phyloP scores from a whole-genome alignment of 306 rosid species.

The Morella rubra region DNA sequence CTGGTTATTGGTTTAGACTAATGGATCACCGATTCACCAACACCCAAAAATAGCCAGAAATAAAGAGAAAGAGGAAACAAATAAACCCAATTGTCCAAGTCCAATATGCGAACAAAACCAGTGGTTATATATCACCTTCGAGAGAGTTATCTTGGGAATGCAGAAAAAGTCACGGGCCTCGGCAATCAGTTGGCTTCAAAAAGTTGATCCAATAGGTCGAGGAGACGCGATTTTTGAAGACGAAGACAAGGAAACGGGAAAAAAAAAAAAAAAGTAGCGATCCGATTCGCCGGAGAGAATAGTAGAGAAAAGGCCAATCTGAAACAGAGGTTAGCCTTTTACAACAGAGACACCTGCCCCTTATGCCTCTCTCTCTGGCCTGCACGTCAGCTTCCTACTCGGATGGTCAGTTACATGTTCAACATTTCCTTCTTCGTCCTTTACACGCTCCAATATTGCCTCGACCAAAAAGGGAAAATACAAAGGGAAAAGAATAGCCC shows the following conservation, averaged over 20 bases:
- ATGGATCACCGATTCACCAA: conserved; percentile 21
- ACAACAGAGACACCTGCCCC: conserved; percentile 56
- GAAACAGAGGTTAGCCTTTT: conserved; percentile 6
- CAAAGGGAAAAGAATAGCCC: neutral
- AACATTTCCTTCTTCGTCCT: conserved; percentile 7
- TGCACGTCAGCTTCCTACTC: conserved; percentile 46
- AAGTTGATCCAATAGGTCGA: neutral
- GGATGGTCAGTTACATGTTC: conserved; percentile 22
- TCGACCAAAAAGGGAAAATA: neutral
- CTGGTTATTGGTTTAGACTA: conserved; percentile 4
- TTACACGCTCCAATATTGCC: conserved; percentile 4
- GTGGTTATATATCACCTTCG: conserved; percentile 19
- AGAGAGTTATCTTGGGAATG: too few relatives aligned
- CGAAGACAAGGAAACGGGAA: neutral
- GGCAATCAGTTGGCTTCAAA: neutral
- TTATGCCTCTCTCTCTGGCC: conserved; percentile 24
- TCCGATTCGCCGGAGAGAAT: conserved; percentile 32
- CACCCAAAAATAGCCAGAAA: neutral
- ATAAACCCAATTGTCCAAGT: conserved; percentile 25
- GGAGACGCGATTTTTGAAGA: neutral
- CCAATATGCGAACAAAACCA: conserved; percentile 3
- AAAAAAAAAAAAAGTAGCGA: conserved; percentile 10
- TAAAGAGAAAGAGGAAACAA: neutral
- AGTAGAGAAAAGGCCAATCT: conserved; percentile 10
- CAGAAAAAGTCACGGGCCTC: neutral